A percentile compares a stretch with the other conserved stretches of the same genome.
Conservation (phyloP, 2,329 filamentous ascomycete genomes). For the Peltaster fructicola region DNA sequence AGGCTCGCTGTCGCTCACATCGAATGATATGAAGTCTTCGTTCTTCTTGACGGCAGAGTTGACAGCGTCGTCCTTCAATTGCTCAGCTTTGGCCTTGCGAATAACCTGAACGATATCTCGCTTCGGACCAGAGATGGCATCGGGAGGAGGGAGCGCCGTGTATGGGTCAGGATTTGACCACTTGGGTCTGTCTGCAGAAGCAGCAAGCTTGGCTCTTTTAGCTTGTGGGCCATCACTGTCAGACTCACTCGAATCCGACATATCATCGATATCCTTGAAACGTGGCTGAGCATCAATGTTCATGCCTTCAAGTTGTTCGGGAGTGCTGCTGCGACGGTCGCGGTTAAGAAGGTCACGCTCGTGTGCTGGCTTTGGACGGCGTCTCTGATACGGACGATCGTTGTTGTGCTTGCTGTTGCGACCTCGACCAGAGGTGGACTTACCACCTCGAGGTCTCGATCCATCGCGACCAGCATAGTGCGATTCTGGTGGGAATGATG, state of each 20-base stretch:
- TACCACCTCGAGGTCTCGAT: constrained; percentile 1
- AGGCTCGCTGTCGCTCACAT: too few relatives aligned
- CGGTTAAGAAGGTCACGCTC: constrained; percentile 26
- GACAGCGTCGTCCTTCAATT: constrained; percentile 31
- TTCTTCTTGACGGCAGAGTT: constrained; percentile 21
- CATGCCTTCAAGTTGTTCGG: constrained; percentile 29
- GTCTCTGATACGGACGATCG: constrained; percentile 5
- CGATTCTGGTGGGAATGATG: constrained; percentile 2
- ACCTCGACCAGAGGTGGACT: constrained; percentile 1
- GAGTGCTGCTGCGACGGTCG: constrained; percentile 21
- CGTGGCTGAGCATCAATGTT: constrained; percentile 19
- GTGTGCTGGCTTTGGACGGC: constrained; percentile 20
- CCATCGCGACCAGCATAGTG: constrained; percentile 1
- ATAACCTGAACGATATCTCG: constrained; percentile 82
- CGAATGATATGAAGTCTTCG: constrained; percentile 77
- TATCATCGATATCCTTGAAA: constrained; percentile 26
- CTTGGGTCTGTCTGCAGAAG: constrained; percentile 37
- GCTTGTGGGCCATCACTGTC: constrained; percentile 14
- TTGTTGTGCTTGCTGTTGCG: constrained; percentile 1
- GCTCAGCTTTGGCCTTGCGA: constrained; percentile 64
- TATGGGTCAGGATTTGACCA: constrained; percentile 97
- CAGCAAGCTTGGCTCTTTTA: constrained; percentile 16
- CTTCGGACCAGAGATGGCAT: constrained; percentile 56
- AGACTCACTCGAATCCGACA: constrained; percentile 19
- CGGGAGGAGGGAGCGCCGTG: constrained; percentile 64